phyloP scores from a whole-genome alignment of 768 basidiomycete genomes.

The Gyrodon lividus region DNA sequence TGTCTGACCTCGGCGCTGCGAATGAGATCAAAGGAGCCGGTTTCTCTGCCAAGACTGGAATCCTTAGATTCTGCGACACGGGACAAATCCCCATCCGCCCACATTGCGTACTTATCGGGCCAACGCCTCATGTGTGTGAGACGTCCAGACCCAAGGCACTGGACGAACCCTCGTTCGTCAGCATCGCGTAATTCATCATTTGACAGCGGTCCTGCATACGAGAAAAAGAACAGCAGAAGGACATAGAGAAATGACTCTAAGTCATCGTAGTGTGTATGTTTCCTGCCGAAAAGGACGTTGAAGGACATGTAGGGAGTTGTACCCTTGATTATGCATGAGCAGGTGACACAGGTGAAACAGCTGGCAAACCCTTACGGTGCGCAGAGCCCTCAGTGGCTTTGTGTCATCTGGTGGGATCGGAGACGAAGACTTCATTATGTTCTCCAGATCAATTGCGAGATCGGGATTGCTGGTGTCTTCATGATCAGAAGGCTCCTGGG shows the following conservation, averaged over 20 bases:
- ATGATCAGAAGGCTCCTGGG: neutral
- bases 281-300: neutral
- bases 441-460: no score
- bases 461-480: no score
- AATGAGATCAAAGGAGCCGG: no score
- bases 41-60: neutral
- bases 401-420: no score
- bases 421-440: neutral
- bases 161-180: neutral
- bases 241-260: conserved; percentile 8
- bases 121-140: neutral
- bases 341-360: neutral
- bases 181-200: neutral
- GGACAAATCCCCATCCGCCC: neutral
- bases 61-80: rapidly evolving
- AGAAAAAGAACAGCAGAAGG: conserved; percentile 1
- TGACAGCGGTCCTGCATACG: conserved; percentile 1
- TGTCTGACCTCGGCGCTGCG: no score
- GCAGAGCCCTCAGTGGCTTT: neutral
- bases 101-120: neutral
- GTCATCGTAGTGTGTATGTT: conserved; percentile 1
- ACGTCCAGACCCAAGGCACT: neutral
- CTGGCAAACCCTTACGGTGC: conserved; percentile 1
- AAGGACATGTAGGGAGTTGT: conserved; percentile 8
- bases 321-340: neutral